Base-by-base conservation (phyloP, 2,329 filamentous ascomycete species). In the Penicillium sp. region DNA sequence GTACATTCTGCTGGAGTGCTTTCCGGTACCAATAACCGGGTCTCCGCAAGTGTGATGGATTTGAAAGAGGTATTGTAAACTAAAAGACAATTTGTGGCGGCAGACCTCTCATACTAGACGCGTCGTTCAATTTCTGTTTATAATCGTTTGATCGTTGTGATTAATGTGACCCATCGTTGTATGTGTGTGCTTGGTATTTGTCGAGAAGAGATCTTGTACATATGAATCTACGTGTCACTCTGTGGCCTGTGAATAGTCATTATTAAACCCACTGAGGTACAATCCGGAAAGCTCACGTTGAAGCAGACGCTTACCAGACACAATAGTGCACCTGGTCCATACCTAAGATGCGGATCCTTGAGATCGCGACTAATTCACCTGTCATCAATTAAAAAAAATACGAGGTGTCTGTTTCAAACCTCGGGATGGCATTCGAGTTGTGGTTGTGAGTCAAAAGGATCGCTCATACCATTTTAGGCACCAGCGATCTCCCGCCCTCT, bases 1-100 rank as follows among this genome's bases (percentile, higher is more conserved):
- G 29, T 67, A 2, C 56, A 61, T 29, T 63, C 63, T 4, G 66
- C 41, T 25, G 66, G 64, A 15, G 62, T 64, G 33, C 43, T 66
- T 36, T 16, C 38, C 53, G 63, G 65, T 49, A 44, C 43, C 33
- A 59, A 50, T n/a, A 69, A 65, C 51, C 65, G 55, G 47, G 64
- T 66, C 9, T 63, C 60, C 13, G 57, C 44, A 11, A 66, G 53
- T 31, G 49, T 66, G 55, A 55, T 66, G 44, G 59, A 66, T 36
- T 34, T 66, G 54, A 57, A 61, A 39, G 43, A 52, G 25, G 31
- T 27, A 9, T 25, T 60, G 27, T 58, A 44, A 41, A 16, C 5
- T 4, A 13, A n/a, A 36, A 36, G 31, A n/a, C 15, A 25, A 13
- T 48, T 34, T 48, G 21, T 48, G 31, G 21, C 15, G 19, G 19